Percentiles rank a stretch among this genome's conserved stretches.
Conservation (phyloP, 1,284 basidiomycete species). For the Cystobasidium pallidum region DNA sequence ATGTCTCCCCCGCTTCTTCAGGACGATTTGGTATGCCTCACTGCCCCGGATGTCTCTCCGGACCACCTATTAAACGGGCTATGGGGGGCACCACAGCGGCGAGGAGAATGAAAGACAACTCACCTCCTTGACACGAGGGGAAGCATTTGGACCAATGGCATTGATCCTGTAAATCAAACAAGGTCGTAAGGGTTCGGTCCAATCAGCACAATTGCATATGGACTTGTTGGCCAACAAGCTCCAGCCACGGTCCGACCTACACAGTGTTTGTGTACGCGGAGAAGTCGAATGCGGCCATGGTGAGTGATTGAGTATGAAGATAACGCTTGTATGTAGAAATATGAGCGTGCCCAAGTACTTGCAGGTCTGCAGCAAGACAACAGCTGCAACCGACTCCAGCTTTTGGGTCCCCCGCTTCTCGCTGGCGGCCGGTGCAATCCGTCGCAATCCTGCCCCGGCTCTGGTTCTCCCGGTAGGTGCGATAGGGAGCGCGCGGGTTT, state of each 20-base stretch:
- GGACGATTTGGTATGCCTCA: neutral
- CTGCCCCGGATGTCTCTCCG: neutral
- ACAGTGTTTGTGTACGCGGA: slow-evolving; percentile 36
- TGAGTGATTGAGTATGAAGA: neutral
- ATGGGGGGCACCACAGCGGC: neutral
- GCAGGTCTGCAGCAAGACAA: no score
- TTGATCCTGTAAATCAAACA: slow-evolving; percentile 56
- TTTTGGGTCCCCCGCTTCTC: neutral
- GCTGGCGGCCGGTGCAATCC: neutral
- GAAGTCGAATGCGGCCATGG: slow-evolving; percentile 42
- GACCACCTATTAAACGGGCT: neutral
- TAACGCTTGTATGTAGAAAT: neutral
- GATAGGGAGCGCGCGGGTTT: neutral
- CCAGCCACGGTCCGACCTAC: slow-evolving; percentile 12
- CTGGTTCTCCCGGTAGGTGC: neutral
- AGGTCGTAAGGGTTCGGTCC: neutral
- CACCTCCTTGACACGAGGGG: slow-evolving; percentile 55
- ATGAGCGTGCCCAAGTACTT: no score
- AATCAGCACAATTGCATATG: slow-evolving; percentile 25
- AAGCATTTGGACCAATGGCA: slow-evolving; percentile 56
- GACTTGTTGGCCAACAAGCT: neutral
- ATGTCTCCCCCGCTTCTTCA: neutral
- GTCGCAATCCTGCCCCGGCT: slow-evolving; percentile 6
- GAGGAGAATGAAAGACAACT: neutral
- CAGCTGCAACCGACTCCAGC: neutral